A percentile compares a stretch with the other conserved stretches of the same genome.
phyloP scores from a whole-genome alignment of 345 rosid genomes.

The Bruguiera parviflora region DNA sequence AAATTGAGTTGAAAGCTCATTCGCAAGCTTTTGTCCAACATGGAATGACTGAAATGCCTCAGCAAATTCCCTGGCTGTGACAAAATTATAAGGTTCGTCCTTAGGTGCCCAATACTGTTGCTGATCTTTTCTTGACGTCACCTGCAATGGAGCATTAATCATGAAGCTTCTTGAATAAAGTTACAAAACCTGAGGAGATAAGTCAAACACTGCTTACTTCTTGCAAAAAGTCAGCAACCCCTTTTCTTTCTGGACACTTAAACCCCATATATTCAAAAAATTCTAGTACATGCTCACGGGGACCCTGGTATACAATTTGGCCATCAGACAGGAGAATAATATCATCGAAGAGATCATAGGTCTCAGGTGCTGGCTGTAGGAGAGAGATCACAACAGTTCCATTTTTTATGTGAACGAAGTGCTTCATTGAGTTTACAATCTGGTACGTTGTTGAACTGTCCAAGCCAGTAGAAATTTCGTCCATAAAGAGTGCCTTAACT shows the following conservation, averaged over 20 bases:
- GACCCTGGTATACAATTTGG: conserved; percentile 62
- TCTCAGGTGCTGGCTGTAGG: conserved; percentile 78
- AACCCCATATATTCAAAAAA: conserved; percentile 69
- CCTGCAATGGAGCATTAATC: conserved; percentile 32
- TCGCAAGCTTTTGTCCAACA: conserved; percentile 31
- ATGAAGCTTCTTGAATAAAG: background rate
- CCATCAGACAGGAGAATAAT: conserved; percentile 64
- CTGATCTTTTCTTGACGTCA: conserved; percentile 74
- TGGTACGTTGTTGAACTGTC: conserved; percentile 77
- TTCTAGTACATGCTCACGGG: conserved; percentile 45
- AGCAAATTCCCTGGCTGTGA: conserved; percentile 43
- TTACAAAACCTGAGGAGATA: background rate
- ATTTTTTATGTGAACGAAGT: conserved; percentile 50
- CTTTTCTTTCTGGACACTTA: conserved; percentile 71
- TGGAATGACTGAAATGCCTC: conserved; percentile 50
- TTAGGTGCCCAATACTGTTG: conserved; percentile 52
- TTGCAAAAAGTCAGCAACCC: conserved; percentile 69
- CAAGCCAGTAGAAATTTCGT: conserved; percentile 74
- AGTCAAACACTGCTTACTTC: conserved; percentile 37
- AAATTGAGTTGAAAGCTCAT: conserved; percentile 46
- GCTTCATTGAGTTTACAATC: conserved; percentile 62
- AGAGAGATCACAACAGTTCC: conserved; percentile 67
- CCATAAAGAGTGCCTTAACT: conserved; percentile 61
- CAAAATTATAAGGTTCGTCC: conserved; percentile 45
- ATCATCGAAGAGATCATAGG: conserved; percentile 63